These are phyloP conservation scores for Fusarium sulawesiense DNA, from an alignment of 2,329 filamentous ascomycete genomes.

Conservation along the genomic window DNA sequence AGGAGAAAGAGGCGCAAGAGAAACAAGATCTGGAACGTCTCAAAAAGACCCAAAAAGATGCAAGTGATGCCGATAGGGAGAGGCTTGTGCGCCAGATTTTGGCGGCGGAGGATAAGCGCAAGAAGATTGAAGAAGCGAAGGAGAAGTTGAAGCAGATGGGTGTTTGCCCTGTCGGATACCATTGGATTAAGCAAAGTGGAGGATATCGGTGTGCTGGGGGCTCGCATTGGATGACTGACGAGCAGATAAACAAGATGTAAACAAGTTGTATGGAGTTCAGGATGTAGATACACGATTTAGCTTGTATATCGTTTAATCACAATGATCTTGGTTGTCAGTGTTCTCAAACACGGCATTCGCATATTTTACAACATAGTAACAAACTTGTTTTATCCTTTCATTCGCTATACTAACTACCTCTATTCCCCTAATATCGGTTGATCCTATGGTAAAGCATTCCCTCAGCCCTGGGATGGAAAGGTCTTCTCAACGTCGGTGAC, in stretches of 20 bases:
- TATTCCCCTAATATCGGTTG: neutral
- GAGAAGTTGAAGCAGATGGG: slow-evolving; percentile 65
- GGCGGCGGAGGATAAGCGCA: slow-evolving; percentile 52
- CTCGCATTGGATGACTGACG: slow-evolving; percentile 58
- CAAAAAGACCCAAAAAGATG: slow-evolving; percentile 45
- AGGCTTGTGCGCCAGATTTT: slow-evolving; percentile 49
- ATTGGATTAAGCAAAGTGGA: slow-evolving; percentile 68
- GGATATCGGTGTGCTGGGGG: slow-evolving; percentile 75
- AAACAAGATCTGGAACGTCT: slow-evolving; percentile 54
- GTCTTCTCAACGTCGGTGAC: neutral
- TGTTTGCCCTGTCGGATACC: slow-evolving; percentile 65
- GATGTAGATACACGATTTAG: neutral
- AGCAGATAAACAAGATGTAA: slow-evolving; percentile 13
- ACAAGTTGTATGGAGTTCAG: too few relatives aligned
- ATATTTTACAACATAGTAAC: neutral
- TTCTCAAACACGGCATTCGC: neutral
- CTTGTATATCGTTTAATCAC: neutral
- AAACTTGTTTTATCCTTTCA: neutral
- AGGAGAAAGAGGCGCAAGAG: slow-evolving; percentile 51
- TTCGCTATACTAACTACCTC: neutral
- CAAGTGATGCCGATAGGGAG: slow-evolving; percentile 49
- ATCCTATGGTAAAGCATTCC: neutral
- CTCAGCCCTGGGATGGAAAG: neutral
- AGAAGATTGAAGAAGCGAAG: slow-evolving; percentile 56
- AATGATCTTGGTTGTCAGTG: neutral